Evolutionary conservation across 2,329 filamentous ascomycete genomes (phyloP), one percentile per base, ranked within the genome.

Genomic region (Neocatenulostroma microsporum): DNA sequence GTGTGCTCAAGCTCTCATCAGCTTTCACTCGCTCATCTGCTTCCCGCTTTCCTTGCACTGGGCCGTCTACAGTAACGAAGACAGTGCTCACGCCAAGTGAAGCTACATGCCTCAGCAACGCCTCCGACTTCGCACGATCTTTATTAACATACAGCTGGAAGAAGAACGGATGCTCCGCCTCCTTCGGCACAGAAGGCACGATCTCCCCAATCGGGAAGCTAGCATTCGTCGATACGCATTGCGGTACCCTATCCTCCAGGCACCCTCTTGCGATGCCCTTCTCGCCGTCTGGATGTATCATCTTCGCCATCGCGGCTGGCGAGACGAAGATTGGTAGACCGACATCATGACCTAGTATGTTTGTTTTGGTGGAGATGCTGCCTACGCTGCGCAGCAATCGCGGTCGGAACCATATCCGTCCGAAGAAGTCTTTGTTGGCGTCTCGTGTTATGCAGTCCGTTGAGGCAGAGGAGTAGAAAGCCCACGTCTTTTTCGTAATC

Each of bases 1-100:
- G 39, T 15, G 42, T 48, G 12, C 41, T 30, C 2, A 44, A 39
- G 21, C 45, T 30, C 21, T 50, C 64, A 46, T 69, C 66, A 2
- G 58, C 70, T 63, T 96, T 96, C 48, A 75, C 77, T 25, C 91
- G 84, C 91, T 96, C 96, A 61, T 96, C 91, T 69, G 96, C 98
- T 51, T 54, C 69, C 14, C 73, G 60, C 53, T 79, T 79, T 0
- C 73, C 73, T 0, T 70, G 63, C 2, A 76, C 66, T 0, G 75
- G 73, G 0, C 69, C 64, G 52, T 80, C 76, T 3, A 77, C 67
- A 0, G 76, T 80, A 3, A 80, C 59, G 40, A 78, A 72, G 10
- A 80, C 60, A 4, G 67, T 73, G 38, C 67, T 66, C 10, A 72
- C 63, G 1, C 72, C 70, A 2, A 66, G 53, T 21, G 57, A 54